These are phyloP conservation scores for Solanum sejunctum DNA, from an alignment of 257 asterid species.

Conservation along the genomic window DNA sequence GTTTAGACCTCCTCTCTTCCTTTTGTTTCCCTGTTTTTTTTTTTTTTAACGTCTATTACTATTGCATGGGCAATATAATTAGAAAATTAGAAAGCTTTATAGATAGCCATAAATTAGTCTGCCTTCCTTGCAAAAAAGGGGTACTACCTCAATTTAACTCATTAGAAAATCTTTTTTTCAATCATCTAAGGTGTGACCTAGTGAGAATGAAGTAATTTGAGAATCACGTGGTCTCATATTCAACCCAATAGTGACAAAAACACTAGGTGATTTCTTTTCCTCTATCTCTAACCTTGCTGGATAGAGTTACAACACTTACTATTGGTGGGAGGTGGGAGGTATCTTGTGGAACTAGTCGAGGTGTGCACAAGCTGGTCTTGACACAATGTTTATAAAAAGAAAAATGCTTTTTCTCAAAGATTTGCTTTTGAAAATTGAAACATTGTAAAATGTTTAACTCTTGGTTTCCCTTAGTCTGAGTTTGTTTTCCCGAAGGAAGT, in stretches of 20 bases:
- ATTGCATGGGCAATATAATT: background rate
- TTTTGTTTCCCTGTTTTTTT: background rate
- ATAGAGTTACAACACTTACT: background rate
- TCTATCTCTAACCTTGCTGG: background rate
- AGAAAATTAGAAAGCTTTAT: background rate
- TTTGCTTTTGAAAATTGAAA: background rate
- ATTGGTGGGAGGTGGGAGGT: background rate
- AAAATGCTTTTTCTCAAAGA: background rate
- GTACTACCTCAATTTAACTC: background rate
- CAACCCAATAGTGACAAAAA: background rate
- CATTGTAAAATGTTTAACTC: background rate
- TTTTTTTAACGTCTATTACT: background rate
- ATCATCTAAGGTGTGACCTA: background rate
- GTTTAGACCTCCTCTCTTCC: conserved; percentile 16
- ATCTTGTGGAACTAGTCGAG: background rate
- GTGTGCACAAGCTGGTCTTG: background rate
- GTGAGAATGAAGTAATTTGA: background rate
- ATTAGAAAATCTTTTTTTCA: background rate
- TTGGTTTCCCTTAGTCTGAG: background rate
- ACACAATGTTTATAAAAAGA: too few species aligned
- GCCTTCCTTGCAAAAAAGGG: background rate
- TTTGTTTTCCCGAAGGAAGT: background rate
- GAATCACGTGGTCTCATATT: background rate
- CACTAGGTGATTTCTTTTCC: background rate
- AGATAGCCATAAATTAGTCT: background rate